phyloP scores from a whole-genome alignment of 352 stramenopile species.

The Peronospora farinosa region DNA sequence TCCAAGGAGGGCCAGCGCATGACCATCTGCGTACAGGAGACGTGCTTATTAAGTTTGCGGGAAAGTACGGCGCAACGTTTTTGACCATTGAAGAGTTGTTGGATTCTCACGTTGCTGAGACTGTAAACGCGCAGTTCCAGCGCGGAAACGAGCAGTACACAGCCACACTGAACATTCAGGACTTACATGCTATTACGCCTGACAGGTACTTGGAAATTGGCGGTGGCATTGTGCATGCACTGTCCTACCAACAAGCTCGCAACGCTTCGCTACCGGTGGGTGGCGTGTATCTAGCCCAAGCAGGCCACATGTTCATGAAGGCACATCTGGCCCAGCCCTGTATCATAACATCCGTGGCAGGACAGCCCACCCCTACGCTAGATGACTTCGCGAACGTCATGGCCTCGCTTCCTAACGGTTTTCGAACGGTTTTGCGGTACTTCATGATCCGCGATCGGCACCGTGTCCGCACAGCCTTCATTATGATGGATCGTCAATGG shows the following conservation, averaged over 20 bases:
- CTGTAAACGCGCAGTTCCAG: constrained; percentile 66
- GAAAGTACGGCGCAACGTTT: constrained; percentile 75
- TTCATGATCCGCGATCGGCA: constrained; percentile 85
- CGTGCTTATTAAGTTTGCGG: constrained; percentile 78
- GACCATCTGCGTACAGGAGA: constrained; percentile 78
- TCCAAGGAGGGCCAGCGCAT: constrained; percentile 72
- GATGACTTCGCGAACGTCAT: constrained; percentile 79
- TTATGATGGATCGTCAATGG: constrained; percentile 87
- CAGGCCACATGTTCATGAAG: constrained; percentile 89
- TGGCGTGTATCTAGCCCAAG: constrained; percentile 79
- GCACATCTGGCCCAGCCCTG: constrained; percentile 76
- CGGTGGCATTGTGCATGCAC: constrained; percentile 79
- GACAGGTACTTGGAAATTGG: constrained; percentile 81
- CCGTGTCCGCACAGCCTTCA: constrained; percentile 77
- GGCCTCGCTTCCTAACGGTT: constrained; percentile 63
- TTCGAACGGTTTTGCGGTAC: constrained; percentile 78
- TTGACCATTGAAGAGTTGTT: constrained; percentile 72
- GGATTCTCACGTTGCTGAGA: constrained; percentile 61
- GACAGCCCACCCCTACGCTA: constrained; percentile 71
- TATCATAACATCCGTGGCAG: constrained; percentile 83
- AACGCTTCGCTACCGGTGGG: constrained; percentile 75
- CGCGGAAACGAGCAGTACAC: constrained; percentile 54
- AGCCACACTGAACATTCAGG: constrained; percentile 44
- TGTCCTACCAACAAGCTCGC: constrained; percentile 85
- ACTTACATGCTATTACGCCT: constrained; percentile 82